Evolutionary conservation across 768 basidiomycete species (phyloP), one percentile per base, ranked within the genome.

Genomic region (Mrakia frigida): DNA sequence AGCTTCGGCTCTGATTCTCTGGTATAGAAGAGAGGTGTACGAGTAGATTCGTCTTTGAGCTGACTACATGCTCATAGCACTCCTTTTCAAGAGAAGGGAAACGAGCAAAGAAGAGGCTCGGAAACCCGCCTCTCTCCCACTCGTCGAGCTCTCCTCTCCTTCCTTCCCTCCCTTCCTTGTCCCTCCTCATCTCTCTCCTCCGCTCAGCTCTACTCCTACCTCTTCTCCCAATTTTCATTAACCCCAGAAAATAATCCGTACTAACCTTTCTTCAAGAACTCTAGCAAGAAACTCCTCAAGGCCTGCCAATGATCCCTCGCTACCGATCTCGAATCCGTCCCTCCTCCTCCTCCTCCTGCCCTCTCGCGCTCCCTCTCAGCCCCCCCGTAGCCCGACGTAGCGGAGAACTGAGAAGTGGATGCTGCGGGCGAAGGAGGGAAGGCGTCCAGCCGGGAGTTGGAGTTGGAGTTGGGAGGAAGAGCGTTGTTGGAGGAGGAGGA

Each of bases 191-290:
- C n/a, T 43, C 28, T 33, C 31, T 25, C 67, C 9, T 28, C 2
- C 31, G 1, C 39, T 37, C 25, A 1, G 3, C 67, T n/a, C 39
- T 4, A 13, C 2, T n/a, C 46, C 1, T 2, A 9, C 53, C 25
- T 4, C 56, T 4, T 5, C 11, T 5, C 56, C 5, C 35, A 25
- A 9, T 10, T 21, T 25, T n/a, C n/a, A 33, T 5, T 6, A 39
- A 33, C 41, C 31, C 14, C 18, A 9, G 25, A 41, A 28, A 33
- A n/a, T 25, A 43, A 50, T 25, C 31, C 14, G 25, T 52, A 79
- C 82, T 76, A 60, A 82, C 83, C 83, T 35, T 81, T 81, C 73
- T 81, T 80, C 56, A 84, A 75, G 80, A 82, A 83, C 37, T 76
- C 78, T 10, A 76, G 77, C 35, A 83, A 68, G 72, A 81, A 84